Evolutionary conservation across 306 rosid species (phyloP).

Genomic region (Acacia acuminata): DNA sequence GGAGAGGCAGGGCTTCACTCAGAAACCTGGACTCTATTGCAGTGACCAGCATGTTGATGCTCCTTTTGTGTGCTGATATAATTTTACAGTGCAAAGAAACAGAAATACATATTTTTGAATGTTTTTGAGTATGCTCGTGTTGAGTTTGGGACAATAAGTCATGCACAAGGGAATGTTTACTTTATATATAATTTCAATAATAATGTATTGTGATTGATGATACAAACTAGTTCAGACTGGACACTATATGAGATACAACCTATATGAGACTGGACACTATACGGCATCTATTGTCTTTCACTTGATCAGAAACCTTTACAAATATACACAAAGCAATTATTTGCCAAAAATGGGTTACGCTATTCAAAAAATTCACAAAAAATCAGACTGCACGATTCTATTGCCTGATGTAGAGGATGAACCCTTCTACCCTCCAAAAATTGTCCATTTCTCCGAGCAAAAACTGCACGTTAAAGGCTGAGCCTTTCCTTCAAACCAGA

Average conservation of each 20-base stretch:
- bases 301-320: constrained; percentile 45
- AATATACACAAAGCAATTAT: constrained; percentile 53
- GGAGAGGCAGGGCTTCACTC: constrained; percentile 64
- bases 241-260: constrained; percentile 30
- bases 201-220: constrained; percentile 22
- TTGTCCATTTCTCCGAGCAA: neutral
- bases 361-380: constrained; percentile 16
- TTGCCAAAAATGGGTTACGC: constrained; percentile 47
- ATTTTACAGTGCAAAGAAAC: constrained; percentile 15
- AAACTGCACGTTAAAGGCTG: constrained; percentile 35
- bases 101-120: neutral
- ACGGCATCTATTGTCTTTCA: constrained; percentile 29
- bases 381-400: constrained; percentile 51
- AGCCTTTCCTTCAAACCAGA: constrained; percentile 33
- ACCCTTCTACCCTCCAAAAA: constrained; percentile 30
- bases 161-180: constrained; percentile 38
- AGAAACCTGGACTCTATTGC: constrained; percentile 94
- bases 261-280: neutral
- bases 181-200: constrained; percentile 42
- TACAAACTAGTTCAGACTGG: constrained; percentile 49
- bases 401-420: constrained; percentile 45
- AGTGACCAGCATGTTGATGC: constrained; percentile 62
- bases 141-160: constrained; percentile 28
- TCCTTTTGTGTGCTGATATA: constrained; percentile 51
- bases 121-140: neutral